Base-by-base conservation (phyloP, 2,329 filamentous ascomycete genomes). In the Pyricularia grisea region DNA sequence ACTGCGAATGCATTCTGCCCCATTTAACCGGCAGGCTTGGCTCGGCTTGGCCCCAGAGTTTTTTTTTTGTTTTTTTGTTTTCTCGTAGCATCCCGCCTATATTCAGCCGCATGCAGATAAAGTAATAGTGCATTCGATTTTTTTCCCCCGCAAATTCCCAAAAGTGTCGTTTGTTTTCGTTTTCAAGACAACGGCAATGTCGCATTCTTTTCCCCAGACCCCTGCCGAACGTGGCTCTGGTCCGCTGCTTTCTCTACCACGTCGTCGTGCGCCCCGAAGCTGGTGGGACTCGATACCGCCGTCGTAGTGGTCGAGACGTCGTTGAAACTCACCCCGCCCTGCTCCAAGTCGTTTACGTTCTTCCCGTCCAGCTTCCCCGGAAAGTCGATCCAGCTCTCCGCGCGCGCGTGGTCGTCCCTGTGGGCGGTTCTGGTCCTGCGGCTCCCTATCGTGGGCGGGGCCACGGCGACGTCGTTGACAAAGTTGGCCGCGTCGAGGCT, bases 381-480 rank as follows among this genome's bases (percentile, higher is more conserved):
- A n/a, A 68, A 68, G 30, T 64, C 67, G 30, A 68, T 68, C 67
- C 67, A 68, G 67, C 67, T 68, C 23, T 68, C 67, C 5, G 36
- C 27, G 17, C 67, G 55, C 11, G 55, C 55, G 36, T 17, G 25
- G 10, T 60, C 66, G 20, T 30, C 25, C 7, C 65, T 3, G 23
- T 61, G 25, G 65, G 28, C 2, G 27, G 50, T 63, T 17, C 67
- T 30, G 28, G 55, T 33, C 20, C 42, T 60, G 42, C 66, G 66
- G 20, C 42, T 63, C 2, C 67, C 55, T 10, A 63, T 58, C 3
- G 67, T 68, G 20, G 67, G 55, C 6, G 55, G 67, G 23, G 23
- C 65, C n/a, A 36, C 23, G 42, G 65, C 36, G 25, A 55, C 33
- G 23, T 36, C 65, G 14, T 14, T 50, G 12, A 50, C 31, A 28